Conservation (phyloP, 1,139 yeast genomes). For the Protomyces inundatus region DNA sequence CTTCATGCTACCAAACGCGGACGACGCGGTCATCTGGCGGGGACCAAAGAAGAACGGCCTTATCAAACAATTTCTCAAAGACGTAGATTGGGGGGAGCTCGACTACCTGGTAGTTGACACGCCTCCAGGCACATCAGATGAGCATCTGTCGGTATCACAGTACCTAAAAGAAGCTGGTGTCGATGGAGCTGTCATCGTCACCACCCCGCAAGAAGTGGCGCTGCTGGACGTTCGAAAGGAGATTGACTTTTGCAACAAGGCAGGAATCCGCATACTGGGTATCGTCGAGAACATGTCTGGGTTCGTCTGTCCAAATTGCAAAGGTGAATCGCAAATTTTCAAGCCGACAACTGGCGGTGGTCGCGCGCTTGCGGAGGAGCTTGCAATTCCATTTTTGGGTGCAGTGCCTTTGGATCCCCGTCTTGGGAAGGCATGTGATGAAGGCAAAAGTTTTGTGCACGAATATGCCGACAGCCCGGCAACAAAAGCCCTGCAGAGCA, state of each 20-base stretch:
- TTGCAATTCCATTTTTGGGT: constrained; percentile 73
- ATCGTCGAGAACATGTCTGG: constrained; percentile 98
- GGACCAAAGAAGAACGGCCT: constrained; percentile 92
- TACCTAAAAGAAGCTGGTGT: constrained; percentile 85
- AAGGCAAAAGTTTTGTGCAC: constrained; percentile 82
- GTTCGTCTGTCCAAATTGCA: constrained; percentile 92
- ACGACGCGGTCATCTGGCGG: constrained; percentile 94
- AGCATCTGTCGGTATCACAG: constrained; percentile 82
- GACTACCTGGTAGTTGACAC: constrained; percentile 92
- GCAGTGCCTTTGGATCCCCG: constrained; percentile 94
- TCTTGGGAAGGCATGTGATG: constrained; percentile 82
- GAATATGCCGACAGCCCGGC: constrained; percentile 90
- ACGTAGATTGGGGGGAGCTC: constrained; percentile 91
- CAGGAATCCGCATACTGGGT: constrained; percentile 78
- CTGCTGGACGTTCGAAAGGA: constrained; percentile 91
- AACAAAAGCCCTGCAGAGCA: constrained; percentile 74
- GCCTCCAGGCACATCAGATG: constrained; percentile 98
- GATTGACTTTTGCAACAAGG: constrained; percentile 88
- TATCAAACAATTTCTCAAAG: constrained; percentile 88
- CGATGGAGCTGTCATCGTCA: constrained; percentile 91
- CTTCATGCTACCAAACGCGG: constrained; percentile 88
- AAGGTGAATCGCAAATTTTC: constrained; percentile 84
- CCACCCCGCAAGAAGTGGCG: constrained; percentile 98
- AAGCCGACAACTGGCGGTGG: constrained; percentile 97
- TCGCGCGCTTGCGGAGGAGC: constrained; percentile 68